These are phyloP conservation scores for Metschnikowia hibisci DNA, from an alignment of 805 yeast genomes.

Conservation along the genomic window DNA sequence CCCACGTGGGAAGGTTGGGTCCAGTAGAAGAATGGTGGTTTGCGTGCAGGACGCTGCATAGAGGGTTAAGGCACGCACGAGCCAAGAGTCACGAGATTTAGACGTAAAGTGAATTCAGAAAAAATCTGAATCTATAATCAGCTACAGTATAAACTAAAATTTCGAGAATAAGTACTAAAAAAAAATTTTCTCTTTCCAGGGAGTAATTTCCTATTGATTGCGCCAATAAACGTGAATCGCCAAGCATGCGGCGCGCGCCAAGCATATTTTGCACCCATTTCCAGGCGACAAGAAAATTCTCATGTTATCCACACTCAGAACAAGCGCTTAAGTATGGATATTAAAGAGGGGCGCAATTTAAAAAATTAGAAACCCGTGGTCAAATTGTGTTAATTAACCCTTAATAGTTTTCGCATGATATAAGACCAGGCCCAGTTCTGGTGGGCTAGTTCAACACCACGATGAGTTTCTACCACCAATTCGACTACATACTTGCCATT, in stretches of 20 bases:
- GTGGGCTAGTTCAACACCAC: no score
- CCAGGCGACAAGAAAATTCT: background rate
- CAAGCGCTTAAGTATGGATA: background rate
- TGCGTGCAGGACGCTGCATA: background rate
- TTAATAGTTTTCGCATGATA: no score
- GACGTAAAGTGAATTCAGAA: no score
- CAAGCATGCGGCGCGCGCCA: conserved; percentile 5
- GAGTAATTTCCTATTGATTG: background rate
- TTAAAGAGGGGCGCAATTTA: background rate
- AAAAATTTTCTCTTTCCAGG: no score
- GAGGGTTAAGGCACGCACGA: background rate
- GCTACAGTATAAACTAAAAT: no score
- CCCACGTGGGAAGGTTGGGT: background rate
- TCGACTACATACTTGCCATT: conserved; percentile 68
- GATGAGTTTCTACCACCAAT: conserved; percentile 46
- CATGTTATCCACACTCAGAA: background rate
- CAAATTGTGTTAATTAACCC: no score
- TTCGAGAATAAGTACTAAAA: no score
- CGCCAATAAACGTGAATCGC: conserved; percentile 4
- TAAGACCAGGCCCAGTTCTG: no score
- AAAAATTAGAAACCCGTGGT: background rate
- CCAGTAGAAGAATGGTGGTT: no score
- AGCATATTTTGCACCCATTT: conserved; percentile 4
- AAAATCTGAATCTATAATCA: no score
- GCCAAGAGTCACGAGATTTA: background rate